Evolutionary conservation across 305 asterid genomes (phyloP).

Genomic region (Galium porrigens): DNA sequence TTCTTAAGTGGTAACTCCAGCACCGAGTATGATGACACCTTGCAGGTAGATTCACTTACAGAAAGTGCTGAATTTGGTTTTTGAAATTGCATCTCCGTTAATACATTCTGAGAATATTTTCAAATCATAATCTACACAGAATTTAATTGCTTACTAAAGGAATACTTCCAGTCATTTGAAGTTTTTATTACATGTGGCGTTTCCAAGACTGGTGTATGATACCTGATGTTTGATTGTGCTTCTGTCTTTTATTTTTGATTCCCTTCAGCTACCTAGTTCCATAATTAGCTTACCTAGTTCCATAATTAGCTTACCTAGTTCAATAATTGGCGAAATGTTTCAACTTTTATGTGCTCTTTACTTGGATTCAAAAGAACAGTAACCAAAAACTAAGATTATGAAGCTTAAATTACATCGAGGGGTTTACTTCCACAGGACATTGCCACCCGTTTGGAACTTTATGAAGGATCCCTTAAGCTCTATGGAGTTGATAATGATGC

Average conservation of each 20-base stretch:
- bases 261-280: not conserved
- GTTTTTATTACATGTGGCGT: not conserved
- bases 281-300: no score
- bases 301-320: not conserved
- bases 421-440: slow-evolving; percentile 37
- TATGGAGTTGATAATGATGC: slow-evolving; percentile 58
- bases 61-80: not conserved
- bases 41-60: slow-evolving; percentile 40
- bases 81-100: not conserved
- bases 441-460: slow-evolving; percentile 58
- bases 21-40: slow-evolving; percentile 50
- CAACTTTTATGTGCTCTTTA: not conserved
- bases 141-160: not conserved
- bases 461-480: slow-evolving; percentile 59
- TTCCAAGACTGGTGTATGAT: not conserved
- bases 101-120: not conserved
- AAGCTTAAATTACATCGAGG: slow-evolving; percentile 13
- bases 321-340: not conserved
- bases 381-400: not conserved
- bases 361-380: not conserved
- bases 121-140: not conserved
- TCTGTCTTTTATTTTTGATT: not conserved
- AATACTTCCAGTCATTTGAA: not conserved
- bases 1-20: slow-evolving; percentile 82
- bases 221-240: not conserved